These are phyloP conservation scores for Brassica nigra DNA, from an alignment of 345 rosid genomes.

Conservation along the genomic window DNA sequence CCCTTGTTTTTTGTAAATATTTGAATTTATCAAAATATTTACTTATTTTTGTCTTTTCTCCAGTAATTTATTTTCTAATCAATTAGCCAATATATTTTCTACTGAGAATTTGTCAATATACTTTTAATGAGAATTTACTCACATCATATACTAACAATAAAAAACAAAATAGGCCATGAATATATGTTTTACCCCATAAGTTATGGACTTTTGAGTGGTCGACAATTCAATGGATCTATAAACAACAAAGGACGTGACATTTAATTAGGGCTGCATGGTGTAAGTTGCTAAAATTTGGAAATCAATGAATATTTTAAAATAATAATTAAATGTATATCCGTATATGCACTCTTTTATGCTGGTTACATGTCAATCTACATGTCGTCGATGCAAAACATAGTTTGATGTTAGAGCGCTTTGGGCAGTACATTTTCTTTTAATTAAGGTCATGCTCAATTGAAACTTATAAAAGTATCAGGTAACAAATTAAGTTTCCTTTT, in stretches of 20 bases:
- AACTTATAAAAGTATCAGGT: background rate
- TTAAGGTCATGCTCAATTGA: background rate
- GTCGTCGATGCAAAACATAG: background rate
- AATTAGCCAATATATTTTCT: background rate
- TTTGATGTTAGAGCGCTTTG: background rate
- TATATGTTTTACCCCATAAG: conserved; percentile 22
- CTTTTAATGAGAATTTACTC: background rate
- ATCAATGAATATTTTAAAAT: background rate
- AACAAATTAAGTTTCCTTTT: background rate
- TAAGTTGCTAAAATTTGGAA: conserved; percentile 23
- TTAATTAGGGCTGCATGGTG: conserved; percentile 32
- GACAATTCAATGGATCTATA: conserved; percentile 38
- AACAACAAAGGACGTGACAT: conserved; percentile 38
- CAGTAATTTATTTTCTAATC: background rate
- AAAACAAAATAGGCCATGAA: background rate
- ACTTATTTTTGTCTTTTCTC: background rate
- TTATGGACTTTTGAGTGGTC: conserved; percentile 35
- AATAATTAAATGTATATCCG: background rate
- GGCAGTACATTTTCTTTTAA: background rate
- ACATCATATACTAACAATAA: background rate
- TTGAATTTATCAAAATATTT: background rate
- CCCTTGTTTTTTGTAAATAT: conserved; percentile 15
- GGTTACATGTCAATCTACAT: conserved; percentile 5
- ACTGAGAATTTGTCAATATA: background rate
- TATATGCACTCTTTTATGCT: background rate